Conservation (phyloP, 2,329 filamentous ascomycete species). For the Reticulascus tulasneorum region DNA sequence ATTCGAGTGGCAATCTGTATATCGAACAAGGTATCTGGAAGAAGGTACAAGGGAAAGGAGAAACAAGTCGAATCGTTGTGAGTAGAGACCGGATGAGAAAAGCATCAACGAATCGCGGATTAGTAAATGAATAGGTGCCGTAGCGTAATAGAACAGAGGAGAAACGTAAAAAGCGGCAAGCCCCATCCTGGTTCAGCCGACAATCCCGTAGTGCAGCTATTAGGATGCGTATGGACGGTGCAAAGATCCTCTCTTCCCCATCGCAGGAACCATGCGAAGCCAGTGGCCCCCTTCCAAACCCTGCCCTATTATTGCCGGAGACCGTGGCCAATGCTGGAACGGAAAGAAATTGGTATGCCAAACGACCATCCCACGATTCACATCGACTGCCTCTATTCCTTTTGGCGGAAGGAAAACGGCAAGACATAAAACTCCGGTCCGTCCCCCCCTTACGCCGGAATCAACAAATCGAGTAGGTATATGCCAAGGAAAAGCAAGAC, state of each 20-base stretch:
- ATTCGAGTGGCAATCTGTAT: constrained; percentile 35
- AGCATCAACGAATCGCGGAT: too few species aligned
- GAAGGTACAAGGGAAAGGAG: constrained; percentile 20
- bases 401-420: not conserved
- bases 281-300: constrained; percentile 23
- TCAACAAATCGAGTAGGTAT: constrained; percentile 36
- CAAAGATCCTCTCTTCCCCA: constrained; percentile 26
- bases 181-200: constrained; percentile 50
- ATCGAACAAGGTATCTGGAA: constrained; percentile 60
- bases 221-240: constrained; percentile 34
- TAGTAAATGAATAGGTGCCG: too few species aligned
- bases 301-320: constrained; percentile 41
- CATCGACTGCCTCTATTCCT: too few species aligned
- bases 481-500: constrained; percentile 38
- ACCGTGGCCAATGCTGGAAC: constrained; percentile 24
- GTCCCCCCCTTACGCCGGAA: constrained; percentile 6
- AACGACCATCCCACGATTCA: constrained; percentile 1
- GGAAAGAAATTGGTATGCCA: constrained; percentile 17
- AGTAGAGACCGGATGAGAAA: too few species aligned
- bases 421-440: not conserved
- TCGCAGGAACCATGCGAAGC: constrained; percentile 33
- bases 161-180: constrained; percentile 29
- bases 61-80: constrained; percentile 16
- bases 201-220: constrained; percentile 38
- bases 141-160: constrained; percentile 37